phyloP scores from a whole-genome alignment of 768 basidiomycete species.

The Pilatotrama ljubarskyi region DNA sequence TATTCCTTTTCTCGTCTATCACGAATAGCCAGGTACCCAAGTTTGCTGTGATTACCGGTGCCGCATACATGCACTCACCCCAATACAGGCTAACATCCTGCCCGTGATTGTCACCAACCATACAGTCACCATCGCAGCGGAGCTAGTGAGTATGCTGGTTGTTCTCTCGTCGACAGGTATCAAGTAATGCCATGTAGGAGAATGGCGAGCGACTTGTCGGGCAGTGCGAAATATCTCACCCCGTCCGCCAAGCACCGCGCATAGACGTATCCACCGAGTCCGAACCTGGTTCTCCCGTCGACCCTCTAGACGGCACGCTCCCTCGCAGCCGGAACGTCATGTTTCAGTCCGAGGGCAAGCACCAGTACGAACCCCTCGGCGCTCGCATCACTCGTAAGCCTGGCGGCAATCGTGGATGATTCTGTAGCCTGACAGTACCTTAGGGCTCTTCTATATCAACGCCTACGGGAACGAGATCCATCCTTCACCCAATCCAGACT shows the following conservation, averaged over 20 bases:
- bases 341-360: slow-evolving; percentile 60
- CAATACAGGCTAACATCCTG: slow-evolving; percentile 67
- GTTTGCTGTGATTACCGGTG: slow-evolving; percentile 26
- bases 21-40: slow-evolving; percentile 65
- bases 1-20: slow-evolving; percentile 28
- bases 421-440: not conserved
- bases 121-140: slow-evolving; percentile 92
- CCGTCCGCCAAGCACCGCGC: slow-evolving; percentile 18
- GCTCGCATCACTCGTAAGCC: slow-evolving; percentile 65
- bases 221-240: slow-evolving; percentile 18
- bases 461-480: slow-evolving; percentile 91
- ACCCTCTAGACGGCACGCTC: slow-evolving; percentile 53
- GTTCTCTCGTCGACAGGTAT: not conserved
- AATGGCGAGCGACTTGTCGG: slow-evolving; percentile 62
- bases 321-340: slow-evolving; percentile 59
- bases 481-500: slow-evolving; percentile 83
- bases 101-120: slow-evolving; percentile 93
- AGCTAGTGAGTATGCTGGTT: slow-evolving; percentile 53
- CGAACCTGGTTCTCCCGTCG: slow-evolving; percentile 47
- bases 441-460: slow-evolving; percentile 87
- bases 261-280: slow-evolving; percentile 34
- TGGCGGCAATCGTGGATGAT: not conserved
- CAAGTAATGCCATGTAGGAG: slow-evolving; percentile 44
- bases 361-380: slow-evolving; percentile 53
- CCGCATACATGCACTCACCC: slow-evolving; percentile 5